phyloP scores from a whole-genome alignment of 1,139 yeast species.

The Candida sp. region DNA sequence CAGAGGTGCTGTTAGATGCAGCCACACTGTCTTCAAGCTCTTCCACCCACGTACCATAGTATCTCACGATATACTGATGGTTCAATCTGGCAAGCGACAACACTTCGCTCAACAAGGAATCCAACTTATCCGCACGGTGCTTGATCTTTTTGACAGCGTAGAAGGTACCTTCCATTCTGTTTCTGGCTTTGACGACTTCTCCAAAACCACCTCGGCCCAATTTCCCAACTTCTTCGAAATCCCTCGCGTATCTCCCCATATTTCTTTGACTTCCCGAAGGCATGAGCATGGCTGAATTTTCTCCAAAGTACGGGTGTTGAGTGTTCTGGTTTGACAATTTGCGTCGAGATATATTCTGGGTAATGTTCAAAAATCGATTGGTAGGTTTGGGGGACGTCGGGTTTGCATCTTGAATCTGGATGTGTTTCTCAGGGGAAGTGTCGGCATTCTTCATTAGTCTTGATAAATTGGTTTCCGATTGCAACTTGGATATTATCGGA shows the following conservation, averaged over 20 bases:
- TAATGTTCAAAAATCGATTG: background rate
- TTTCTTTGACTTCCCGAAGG: slow-evolving; percentile 9
- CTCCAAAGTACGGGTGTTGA: slow-evolving; percentile 11
- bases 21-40: slow-evolving; percentile 41
- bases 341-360: slow-evolving; percentile 13
- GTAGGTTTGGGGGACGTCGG: background rate
- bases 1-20: slow-evolving; percentile 6
- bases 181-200: slow-evolving; percentile 94
- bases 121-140: slow-evolving; percentile 79
- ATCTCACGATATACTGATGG: slow-evolving; percentile 95
- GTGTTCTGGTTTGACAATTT: slow-evolving; percentile 23
- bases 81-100: slow-evolving; percentile 89
- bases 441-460: slow-evolving; percentile 2
- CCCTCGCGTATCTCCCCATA: slow-evolving; percentile 51
- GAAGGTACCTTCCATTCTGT: slow-evolving; percentile 90
- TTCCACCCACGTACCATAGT: slow-evolving; percentile 98
- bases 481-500: slow-evolving; percentile 29
- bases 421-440: background rate
- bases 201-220: slow-evolving; percentile 98
- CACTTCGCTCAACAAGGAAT: slow-evolving; percentile 87
- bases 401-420: background rate
- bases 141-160: slow-evolving; percentile 94
- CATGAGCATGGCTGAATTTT: slow-evolving; percentile 1
- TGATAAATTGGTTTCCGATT: slow-evolving; percentile 8
- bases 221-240: slow-evolving; percentile 91